Conservation (phyloP, 768 basidiomycete genomes). For the Dioszegia hungarica region DNA sequence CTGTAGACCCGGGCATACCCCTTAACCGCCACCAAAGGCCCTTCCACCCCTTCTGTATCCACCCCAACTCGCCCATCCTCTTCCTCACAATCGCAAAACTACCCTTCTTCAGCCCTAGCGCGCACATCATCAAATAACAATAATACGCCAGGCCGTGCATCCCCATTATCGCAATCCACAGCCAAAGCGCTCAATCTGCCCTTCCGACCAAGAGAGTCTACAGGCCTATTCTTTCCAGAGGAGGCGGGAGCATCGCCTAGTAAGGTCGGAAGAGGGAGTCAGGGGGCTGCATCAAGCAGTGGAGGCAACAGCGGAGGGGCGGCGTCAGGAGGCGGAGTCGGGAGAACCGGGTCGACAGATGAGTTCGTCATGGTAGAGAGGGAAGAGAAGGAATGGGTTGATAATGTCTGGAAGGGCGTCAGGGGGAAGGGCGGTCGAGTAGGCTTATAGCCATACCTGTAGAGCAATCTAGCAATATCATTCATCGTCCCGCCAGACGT, state of each 20-base stretch:
- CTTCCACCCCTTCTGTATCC: neutral
- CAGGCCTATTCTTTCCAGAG: slow-evolving; percentile 28
- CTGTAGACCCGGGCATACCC: slow-evolving; percentile 12
- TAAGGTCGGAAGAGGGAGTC: slow-evolving; percentile 2
- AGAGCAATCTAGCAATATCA: neutral
- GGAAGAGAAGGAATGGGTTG: slow-evolving; percentile 38
- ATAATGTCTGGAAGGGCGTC: slow-evolving; percentile 37
- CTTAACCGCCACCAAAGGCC: neutral
- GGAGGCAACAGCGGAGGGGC: neutral
- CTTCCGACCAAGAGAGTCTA: slow-evolving; percentile 9
- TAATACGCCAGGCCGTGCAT: neutral
- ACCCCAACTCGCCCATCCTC: slow-evolving; percentile 1
- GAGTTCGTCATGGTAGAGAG: slow-evolving; percentile 39
- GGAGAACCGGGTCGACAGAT: slow-evolving; percentile 3
- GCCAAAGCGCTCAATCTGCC: slow-evolving; percentile 27
- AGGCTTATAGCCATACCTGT: neutral
- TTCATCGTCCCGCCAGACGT: slow-evolving; percentile 58
- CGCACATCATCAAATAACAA: slow-evolving; percentile 8
- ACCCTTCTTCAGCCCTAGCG: slow-evolving; percentile 1
- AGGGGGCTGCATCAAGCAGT: neutral
- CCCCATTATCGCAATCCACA: slow-evolving; percentile 16
- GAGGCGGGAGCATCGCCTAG: slow-evolving; percentile 10
- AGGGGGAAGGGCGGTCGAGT: slow-evolving; percentile 28
- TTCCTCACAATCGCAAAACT: slow-evolving; percentile 3
- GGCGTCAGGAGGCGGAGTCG: neutral